These are phyloP conservation scores for Tagetes patula DNA, from an alignment of 129 eudicot species.

Conservation along the genomic window DNA sequence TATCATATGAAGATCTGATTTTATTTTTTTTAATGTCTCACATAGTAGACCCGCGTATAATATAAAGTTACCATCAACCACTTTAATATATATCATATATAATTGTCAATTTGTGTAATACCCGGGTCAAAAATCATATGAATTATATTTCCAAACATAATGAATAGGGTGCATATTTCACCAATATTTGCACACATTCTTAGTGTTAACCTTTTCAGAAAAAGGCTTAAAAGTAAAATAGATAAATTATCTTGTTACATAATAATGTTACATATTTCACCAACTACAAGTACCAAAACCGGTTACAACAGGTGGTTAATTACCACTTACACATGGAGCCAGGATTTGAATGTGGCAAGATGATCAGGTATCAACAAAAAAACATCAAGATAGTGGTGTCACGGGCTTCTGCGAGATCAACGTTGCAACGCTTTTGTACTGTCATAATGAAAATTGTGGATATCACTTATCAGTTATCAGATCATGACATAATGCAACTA, in stretches of 20 bases:
- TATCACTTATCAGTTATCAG: constrained; percentile 20
- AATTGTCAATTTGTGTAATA: no score
- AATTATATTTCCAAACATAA: no score
- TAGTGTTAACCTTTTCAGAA: background rate
- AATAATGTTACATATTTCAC: background rate
- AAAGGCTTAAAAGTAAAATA: no score
- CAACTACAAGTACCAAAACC: constrained; percentile 14
- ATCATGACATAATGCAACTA: background rate
- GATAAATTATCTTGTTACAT: no score
- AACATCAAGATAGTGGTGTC: constrained; percentile 37
- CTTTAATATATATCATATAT: no score
- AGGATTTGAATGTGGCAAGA: constrained; percentile 21
- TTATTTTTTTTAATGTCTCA: no score
- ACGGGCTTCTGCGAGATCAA: constrained; percentile 49
- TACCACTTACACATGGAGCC: constrained; percentile 30
- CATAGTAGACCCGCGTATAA: no score
- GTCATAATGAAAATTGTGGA: constrained; percentile 28
- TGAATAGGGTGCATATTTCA: background rate
- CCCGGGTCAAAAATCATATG: no score
- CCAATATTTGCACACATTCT: background rate
- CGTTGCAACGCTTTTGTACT: constrained; percentile 80
- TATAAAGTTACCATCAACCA: no score
- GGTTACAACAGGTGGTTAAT: constrained; percentile 33
- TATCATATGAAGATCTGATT: no score
- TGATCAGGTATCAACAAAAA: constrained; percentile 22